These are phyloP conservation scores for Knufia fluminis DNA, from an alignment of 2,329 filamentous ascomycete species.

Conservation along the genomic window DNA sequence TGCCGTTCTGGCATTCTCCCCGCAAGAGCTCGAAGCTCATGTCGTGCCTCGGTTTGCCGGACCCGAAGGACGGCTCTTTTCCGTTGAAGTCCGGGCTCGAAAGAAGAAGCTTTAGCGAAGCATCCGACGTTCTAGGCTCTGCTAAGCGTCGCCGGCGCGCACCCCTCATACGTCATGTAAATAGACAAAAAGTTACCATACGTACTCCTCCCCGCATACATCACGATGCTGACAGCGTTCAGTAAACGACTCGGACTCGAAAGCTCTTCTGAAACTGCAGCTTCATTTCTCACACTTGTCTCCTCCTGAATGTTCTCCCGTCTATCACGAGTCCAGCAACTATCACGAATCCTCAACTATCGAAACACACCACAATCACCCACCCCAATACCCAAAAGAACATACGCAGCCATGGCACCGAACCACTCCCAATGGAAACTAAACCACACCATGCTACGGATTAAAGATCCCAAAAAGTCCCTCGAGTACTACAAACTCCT, in stretches of 20 bases:
- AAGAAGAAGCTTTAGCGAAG: too few relatives aligned
- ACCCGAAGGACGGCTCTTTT: background rate
- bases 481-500: slow-evolving; percentile 93
- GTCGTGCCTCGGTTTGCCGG: too few relatives aligned
- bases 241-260: too few relatives aligned
- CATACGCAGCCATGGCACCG: slow-evolving; percentile 18
- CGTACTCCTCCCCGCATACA: slow-evolving; percentile 4
- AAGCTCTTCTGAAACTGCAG: too few relatives aligned
- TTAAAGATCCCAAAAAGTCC: slow-evolving; percentile 59
- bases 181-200: background rate
- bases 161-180: background rate
- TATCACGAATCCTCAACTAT: background rate
- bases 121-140: too few relatives aligned
- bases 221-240: background rate
- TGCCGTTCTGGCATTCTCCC: too few relatives aligned
- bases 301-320: background rate
- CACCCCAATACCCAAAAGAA: background rate
- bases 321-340: background rate
- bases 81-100: too few relatives aligned
- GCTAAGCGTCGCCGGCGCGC: background rate
- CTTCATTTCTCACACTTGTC: too few relatives aligned
- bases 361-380: background rate
- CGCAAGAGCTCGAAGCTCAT: too few relatives aligned
- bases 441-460: slow-evolving; percentile 66
- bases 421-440: slow-evolving; percentile 50